These are phyloP conservation scores for Cryphonectria naterciae DNA, from an alignment of 2,329 filamentous ascomycete species.

Conservation along the genomic window DNA sequence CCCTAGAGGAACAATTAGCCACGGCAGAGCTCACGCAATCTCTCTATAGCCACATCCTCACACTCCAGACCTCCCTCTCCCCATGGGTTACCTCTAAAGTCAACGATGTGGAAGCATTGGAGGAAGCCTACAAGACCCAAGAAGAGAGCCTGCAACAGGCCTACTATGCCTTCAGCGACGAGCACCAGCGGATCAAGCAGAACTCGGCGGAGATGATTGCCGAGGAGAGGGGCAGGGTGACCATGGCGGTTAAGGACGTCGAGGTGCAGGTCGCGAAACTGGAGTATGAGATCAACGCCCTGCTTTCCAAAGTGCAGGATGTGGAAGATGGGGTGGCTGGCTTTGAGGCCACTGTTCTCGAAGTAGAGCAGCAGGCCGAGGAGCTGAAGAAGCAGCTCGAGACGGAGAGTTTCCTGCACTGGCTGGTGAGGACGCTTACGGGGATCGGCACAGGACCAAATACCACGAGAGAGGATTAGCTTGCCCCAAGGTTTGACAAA, in stretches of 20 bases:
- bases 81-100: constrained; percentile 67
- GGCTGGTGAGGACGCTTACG: constrained; percentile 65
- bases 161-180: constrained; percentile 72
- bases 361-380: constrained; percentile 68
- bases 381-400: constrained; percentile 66
- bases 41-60: constrained; percentile 57
- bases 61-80: constrained; percentile 56
- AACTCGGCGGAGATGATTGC: constrained; percentile 70
- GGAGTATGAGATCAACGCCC: constrained; percentile 85
- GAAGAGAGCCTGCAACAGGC: constrained; percentile 67
- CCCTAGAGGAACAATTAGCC: constrained; percentile 41
- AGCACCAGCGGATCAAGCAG: constrained; percentile 69
- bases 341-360: constrained; percentile 77
- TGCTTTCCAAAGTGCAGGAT: constrained; percentile 82
- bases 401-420: constrained; percentile 66
- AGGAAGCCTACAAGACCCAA: constrained; percentile 65
- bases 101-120: constrained; percentile 58
- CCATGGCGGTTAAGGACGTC: constrained; percentile 75
- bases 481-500: neutral
- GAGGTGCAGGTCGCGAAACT: constrained; percentile 82
- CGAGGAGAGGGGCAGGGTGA: constrained; percentile 69
- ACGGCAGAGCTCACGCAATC: constrained; percentile 58
- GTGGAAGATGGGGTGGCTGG: constrained; percentile 81
- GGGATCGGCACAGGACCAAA: constrained; percentile 65
- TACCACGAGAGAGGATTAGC: constrained; percentile 44